A percentile compares a stretch with the other conserved stretches of the same genome.
phyloP scores from a whole-genome alignment of 78 protist genomes.

The Polysphondylium violaceum region DNA sequence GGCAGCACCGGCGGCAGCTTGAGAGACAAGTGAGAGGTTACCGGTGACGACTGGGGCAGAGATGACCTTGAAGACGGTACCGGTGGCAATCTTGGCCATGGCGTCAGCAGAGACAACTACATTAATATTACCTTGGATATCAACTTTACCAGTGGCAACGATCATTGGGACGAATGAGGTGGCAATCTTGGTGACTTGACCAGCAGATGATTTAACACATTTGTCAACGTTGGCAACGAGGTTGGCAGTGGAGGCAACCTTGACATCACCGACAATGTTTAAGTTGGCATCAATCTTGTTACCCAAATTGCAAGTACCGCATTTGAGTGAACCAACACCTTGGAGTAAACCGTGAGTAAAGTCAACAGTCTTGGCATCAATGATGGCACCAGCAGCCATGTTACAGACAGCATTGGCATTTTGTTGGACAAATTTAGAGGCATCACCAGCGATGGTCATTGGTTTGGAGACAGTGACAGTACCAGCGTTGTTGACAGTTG shows the following conservation, averaged over 20 bases:
- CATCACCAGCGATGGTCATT: not conserved
- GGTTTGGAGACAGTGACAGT: conserved; percentile 32
- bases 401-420: conserved; percentile 28
- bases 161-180: conserved; percentile 43
- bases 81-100: conserved; percentile 26
- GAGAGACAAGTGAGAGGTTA: not conserved
- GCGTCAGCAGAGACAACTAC: not conserved
- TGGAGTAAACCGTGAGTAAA: conserved; percentile 30
- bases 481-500: conserved; percentile 4
- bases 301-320: conserved; percentile 50
- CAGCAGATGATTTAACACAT: not conserved
- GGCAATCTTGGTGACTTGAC: not conserved
- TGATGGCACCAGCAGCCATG: conserved; percentile 48
- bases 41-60: conserved; percentile 49
- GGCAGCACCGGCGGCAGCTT: not conserved
- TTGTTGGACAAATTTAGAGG: not conserved
- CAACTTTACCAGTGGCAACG: conserved; percentile 24
- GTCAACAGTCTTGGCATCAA: conserved; percentile 19
- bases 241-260: conserved; percentile 22
- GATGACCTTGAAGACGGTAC: conserved; percentile 21
- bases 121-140: conserved; percentile 14
- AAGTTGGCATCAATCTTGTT: conserved; percentile 62
- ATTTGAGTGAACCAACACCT: conserved; percentile 69
- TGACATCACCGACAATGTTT: conserved; percentile 48
- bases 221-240: conserved; percentile 39